phyloP scores from a whole-genome alignment of 441 rosid genomes.

The Jatropha multifida region DNA sequence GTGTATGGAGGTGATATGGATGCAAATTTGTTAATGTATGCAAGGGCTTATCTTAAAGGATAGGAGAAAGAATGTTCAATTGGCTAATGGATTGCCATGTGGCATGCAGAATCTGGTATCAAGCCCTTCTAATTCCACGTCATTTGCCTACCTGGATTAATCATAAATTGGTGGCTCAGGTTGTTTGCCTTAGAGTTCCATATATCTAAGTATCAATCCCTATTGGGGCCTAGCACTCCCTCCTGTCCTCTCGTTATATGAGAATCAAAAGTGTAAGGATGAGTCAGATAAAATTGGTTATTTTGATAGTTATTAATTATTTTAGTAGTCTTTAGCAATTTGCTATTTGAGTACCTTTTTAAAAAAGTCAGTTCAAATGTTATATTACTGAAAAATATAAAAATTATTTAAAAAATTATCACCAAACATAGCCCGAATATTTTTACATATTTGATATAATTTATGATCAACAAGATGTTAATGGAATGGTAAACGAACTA shows the following conservation, averaged over 20 bases:
- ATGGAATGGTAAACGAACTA: too few species aligned
- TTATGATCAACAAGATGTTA: too few species aligned
- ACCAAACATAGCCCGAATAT: too few species aligned
- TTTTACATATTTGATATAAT: too few species aligned
- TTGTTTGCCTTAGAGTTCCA: constrained; percentile 3
- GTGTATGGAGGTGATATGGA: constrained; percentile 16
- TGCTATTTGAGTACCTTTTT: too few species aligned
- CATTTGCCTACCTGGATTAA: constrained; percentile 27
- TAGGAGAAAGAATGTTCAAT: constrained; percentile 35
- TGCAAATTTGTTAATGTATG: constrained; percentile 28
- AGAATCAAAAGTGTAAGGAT: too few species aligned
- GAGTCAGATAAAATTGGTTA: too few species aligned
- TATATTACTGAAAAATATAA: too few species aligned
- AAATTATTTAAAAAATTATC: too few species aligned
- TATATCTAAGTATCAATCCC: constrained; percentile 17
- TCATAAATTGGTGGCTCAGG: constrained; percentile 42
- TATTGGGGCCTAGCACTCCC: neutral
- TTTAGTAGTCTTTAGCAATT: too few species aligned
- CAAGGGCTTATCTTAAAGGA: constrained; percentile 61
- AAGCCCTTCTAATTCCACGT: constrained; percentile 23
- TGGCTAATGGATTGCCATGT: constrained; percentile 46
- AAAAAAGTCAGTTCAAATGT: too few species aligned
- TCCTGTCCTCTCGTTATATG: neutral
- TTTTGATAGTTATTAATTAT: too few species aligned
- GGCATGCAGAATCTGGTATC: constrained; percentile 48